Evolutionary conservation across 2,329 filamentous ascomycete genomes (phyloP).

Genomic region (Calonectria henricotiae): DNA sequence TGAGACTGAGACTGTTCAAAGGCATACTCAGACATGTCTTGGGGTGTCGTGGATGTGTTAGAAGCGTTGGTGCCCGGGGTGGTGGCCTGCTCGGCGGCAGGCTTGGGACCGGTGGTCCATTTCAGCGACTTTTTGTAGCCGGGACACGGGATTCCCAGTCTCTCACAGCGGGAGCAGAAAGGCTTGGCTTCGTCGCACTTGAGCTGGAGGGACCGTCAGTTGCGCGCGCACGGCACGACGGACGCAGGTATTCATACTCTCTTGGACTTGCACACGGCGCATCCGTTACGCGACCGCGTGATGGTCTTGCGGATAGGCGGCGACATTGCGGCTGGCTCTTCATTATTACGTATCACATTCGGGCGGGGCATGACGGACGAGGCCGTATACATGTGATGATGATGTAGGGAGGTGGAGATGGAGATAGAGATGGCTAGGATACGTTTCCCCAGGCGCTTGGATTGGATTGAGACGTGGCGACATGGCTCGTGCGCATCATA

Average conservation of each 20-base stretch:
- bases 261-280: constrained; percentile 48
- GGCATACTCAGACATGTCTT: constrained; percentile 29
- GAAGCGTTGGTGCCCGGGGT: constrained; percentile 30
- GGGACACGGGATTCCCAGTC: constrained; percentile 46
- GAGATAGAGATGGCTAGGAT: constrained; percentile 25
- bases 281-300: constrained; percentile 46
- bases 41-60: constrained; percentile 26
- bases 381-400: constrained; percentile 8
- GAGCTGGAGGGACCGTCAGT: constrained; percentile 39
- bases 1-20: constrained; percentile 36
- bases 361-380: constrained; percentile 23
- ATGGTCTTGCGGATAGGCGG: constrained; percentile 45
- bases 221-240: constrained; percentile 3
- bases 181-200: constrained; percentile 48
- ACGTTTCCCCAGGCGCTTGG: not conserved
- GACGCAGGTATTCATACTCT: constrained; percentile 37
- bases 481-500: constrained; percentile 10
- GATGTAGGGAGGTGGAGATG: constrained; percentile 44
- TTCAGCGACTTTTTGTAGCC: constrained; percentile 46
- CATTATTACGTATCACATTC: constrained; percentile 22
- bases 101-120: constrained; percentile 41
- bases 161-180: constrained; percentile 45
- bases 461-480: not conserved
- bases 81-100: constrained; percentile 27
- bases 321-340: constrained; percentile 29